Base-by-base conservation (phyloP, 176 grass and related monocot species). In the Oryza brachyantha region DNA sequence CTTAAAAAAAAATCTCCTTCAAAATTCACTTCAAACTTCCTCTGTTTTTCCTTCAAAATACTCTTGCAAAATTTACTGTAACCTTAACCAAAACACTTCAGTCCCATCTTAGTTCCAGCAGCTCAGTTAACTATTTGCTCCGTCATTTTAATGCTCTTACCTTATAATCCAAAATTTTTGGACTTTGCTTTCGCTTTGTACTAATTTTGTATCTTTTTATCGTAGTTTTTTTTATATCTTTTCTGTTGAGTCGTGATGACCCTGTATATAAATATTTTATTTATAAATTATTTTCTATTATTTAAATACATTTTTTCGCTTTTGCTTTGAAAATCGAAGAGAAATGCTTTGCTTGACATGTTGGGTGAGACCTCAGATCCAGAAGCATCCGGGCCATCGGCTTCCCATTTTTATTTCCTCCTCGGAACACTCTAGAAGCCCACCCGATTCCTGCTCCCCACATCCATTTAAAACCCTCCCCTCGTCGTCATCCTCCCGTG, bases 401-500 rank as follows among this genome's bases (percentile, higher is more conserved):
- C 40, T 84, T 31, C 10, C 36, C 22, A 3, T 69, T 69, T 79
- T 73, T 17, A 62, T 45, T 70, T 50, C 46, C 52, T 69, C 12
- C 26, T 1, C 6, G 71, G 87, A 89, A 89, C 58, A 76, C 82
- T 89, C 87, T 85, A 89, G 87, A 89, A 89, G 77, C 82, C 64
- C 58, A 36, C 19, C 40, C 25, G 27, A 26, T 73, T 65, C 39
- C n/a, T n/a, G n/a, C n/a, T n/a, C 14, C 22, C 35, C 32, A 16
- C 31, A 13, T 29, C 68, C 64, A 57, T 85, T 91, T 74, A 91
- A 91, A 97, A 87, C 70, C 78, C 62, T 38, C 31, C 5, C 34
- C 28, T 26, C 63, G 0, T 57, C 52, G 70, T 74, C 39, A 68
- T 70, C 39, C 8, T 3, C 9, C 80, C 64, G 81, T 81, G 86